Conservation (phyloP, 2,329 filamentous ascomycete species). For the Stromatinia cepivora region DNA sequence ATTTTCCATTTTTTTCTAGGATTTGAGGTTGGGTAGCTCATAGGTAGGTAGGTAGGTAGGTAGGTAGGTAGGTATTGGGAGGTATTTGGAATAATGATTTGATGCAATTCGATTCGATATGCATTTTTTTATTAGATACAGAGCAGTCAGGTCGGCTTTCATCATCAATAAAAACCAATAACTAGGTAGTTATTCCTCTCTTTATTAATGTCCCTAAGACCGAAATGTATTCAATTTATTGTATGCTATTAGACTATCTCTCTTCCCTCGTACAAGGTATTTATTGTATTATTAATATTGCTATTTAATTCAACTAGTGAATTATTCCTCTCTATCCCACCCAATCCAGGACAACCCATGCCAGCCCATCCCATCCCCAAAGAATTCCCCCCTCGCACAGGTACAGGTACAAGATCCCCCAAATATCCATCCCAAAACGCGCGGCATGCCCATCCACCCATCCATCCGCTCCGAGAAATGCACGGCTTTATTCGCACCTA, state of each 20-base stretch:
- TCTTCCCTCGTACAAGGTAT: background rate
- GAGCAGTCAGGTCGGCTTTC: too few species aligned
- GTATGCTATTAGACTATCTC: conserved; percentile 5
- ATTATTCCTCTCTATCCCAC: background rate
- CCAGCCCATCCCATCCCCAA: background rate
- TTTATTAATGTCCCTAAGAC: background rate
- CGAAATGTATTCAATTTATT: background rate
- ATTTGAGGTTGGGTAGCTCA: too few species aligned
- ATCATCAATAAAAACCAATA: too few species aligned
- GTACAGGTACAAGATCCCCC: background rate
- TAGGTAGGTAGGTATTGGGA: too few species aligned
- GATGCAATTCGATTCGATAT: too few species aligned
- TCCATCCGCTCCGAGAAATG: background rate
- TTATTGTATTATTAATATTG: conserved; percentile 10
- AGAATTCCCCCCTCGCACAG: background rate
- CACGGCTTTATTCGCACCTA: background rate
- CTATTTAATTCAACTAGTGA: background rate
- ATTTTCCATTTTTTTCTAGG: too few species aligned
- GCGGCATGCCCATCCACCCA: background rate
- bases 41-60: too few species aligned
- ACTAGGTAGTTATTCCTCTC: too few species aligned
- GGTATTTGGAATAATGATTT: too few species aligned
- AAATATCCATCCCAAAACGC: conserved; percentile 16
- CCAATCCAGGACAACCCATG: background rate
- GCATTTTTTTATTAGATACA: too few species aligned